Evolutionary conservation across 768 basidiomycete species (phyloP), one percentile per base, ranked within the genome.

Genomic region (Piloderma croceum): DNA sequence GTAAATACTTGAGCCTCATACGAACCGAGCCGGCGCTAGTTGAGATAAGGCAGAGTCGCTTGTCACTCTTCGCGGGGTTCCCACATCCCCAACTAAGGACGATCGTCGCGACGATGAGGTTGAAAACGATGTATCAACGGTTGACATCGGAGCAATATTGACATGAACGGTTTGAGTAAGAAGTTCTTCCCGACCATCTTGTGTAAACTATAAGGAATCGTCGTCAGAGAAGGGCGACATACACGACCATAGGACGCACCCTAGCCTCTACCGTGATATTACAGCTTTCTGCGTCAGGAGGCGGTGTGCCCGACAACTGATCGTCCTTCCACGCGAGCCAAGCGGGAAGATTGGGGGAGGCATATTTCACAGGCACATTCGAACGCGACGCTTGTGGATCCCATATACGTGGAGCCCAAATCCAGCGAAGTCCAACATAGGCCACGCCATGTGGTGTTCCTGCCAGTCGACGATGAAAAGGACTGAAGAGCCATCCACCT

Each of bases 361-460:
- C 78, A 54, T 86, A 97, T 12, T 72, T 68, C 24, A 94, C 88
- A 34, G 79, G 74, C 48, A 91, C 67, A 54, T 85, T 88, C 41
- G 81, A 70, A 52, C 86, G 81, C 10, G 88, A 83, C 31, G 83
- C 83, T 60, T 97, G 93, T 5, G 94, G 96, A 66, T 98, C 93
- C 91, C 93, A 97, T 32, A 99, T 81, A 46, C 86, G 83, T 22
- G 94, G 92, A 41, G 83, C 76, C 90, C 92, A 99, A 24, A 76
- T 73, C 87, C 89, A 97, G 36, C 72, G 74, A 19, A 90, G 64
- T 38, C 85, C 84, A 43, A 77, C 76, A 54, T 90, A 89, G 40
- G 90, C 94, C 38, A 89, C 79, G 31, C 75, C 67, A 11, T 90
- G 83, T 11, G 92, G 87, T 7, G 72, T 71, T 20, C 90, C 91